phyloP scores from a whole-genome alignment of 2,329 filamentous ascomycete genomes.

The Botrytis pseudocinerea region DNA sequence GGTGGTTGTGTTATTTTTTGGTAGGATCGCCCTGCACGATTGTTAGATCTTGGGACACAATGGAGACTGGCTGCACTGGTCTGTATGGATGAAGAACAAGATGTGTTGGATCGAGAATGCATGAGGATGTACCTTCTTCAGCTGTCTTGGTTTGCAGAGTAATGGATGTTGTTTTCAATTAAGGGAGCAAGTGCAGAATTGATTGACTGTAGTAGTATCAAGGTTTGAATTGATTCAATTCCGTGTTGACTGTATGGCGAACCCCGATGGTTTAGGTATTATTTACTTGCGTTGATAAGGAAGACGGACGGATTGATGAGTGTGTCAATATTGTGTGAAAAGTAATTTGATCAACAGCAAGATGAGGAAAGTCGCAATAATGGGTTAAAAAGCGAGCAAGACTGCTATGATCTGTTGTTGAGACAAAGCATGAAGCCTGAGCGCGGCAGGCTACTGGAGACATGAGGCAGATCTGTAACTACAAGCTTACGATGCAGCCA shows the following conservation, averaged over 20 bases:
- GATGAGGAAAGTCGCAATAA: constrained; percentile 6
- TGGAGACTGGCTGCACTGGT: neutral
- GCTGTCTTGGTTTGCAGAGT: neutral
- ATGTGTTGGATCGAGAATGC: neutral
- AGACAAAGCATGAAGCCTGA: constrained; percentile 20
- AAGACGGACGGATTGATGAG: neutral
- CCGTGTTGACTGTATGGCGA: neutral
- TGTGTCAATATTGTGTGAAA: neutral
- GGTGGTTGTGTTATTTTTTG: neutral
- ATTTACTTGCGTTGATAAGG: neutral
- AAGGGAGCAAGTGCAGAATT: neutral
- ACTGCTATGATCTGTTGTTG: constrained; percentile 19
- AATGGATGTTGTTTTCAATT: neutral
- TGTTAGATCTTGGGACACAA: neutral
- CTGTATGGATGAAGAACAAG: neutral
- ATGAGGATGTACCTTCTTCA: neutral
- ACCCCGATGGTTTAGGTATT: neutral
- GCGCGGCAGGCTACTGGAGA: constrained; percentile 1
- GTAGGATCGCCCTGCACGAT: neutral
- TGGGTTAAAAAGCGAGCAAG: constrained; percentile 5
- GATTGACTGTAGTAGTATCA: neutral
- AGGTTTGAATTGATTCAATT: neutral
- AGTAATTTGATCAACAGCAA: neutral
- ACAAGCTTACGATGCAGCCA: constrained; percentile 10
- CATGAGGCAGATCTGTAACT: constrained; percentile 16